Percentiles rank a stretch among this genome's conserved stretches.
phyloP scores from a whole-genome alignment of 2,329 filamentous ascomycete genomes.

The Xylariaceae sp. region DNA sequence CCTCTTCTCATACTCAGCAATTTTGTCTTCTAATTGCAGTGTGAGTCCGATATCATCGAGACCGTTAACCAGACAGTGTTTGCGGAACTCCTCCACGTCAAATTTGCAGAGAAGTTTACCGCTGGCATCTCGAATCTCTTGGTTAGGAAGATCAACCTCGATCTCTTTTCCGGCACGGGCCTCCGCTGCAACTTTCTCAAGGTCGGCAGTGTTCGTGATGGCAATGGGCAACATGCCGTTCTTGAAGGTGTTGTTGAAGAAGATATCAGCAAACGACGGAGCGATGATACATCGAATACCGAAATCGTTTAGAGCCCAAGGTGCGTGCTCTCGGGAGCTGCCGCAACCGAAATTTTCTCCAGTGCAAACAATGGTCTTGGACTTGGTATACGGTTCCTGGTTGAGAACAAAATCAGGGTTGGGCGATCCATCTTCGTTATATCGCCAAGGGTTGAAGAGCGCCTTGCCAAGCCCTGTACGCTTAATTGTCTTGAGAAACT shows the following conservation, averaged over 20 bases:
- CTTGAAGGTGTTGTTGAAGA: constrained; percentile 99
- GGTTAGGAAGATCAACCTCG: constrained; percentile 84
- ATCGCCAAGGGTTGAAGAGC: constrained; percentile 83
- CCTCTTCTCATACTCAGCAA: constrained; percentile 75
- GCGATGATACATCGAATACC: constrained; percentile 94
- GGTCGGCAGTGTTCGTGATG: constrained; percentile 63
- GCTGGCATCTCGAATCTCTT: constrained; percentile 72
- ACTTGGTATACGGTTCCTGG: constrained; percentile 75
- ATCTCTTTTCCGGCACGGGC: constrained; percentile 78
- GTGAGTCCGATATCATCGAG: constrained; percentile 95
- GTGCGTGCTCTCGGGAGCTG: constrained; percentile 88
- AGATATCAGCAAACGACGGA: constrained; percentile 79
- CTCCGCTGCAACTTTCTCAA: constrained; percentile 72
- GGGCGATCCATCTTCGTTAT: constrained; percentile 68
- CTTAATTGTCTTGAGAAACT: constrained; percentile 99
- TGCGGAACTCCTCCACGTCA: constrained; percentile 88
- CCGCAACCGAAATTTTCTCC: constrained; percentile 96
- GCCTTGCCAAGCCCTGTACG: constrained; percentile 87
- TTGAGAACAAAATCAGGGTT: constrained; percentile 86
- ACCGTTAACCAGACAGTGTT: constrained; percentile 90
- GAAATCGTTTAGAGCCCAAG: constrained; percentile 95
- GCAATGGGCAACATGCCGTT: constrained; percentile 94
- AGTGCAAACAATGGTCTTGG: constrained; percentile 89
- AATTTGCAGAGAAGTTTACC: constrained; percentile 76
- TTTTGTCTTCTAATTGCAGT: constrained; percentile 89